phyloP scores from a whole-genome alignment of 257 asterid genomes.

The Lithospermum erythrorhizon region DNA sequence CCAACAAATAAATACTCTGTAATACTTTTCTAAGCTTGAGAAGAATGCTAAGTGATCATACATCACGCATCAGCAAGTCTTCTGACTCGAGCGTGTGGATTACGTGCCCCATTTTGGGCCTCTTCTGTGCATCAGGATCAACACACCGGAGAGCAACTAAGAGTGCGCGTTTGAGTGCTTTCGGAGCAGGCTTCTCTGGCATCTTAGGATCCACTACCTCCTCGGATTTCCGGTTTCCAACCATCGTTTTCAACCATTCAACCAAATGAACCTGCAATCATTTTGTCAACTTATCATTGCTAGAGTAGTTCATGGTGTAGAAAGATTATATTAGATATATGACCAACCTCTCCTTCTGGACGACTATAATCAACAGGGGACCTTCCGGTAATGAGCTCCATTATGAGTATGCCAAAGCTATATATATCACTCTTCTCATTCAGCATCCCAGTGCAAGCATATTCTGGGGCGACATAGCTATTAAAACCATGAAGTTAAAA shows the following conservation, averaged over 20 bases:
- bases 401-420: constrained; percentile 59
- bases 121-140: constrained; percentile 89
- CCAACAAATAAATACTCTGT: not conserved
- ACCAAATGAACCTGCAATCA: constrained; percentile 65
- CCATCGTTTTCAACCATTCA: constrained; percentile 89
- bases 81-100: constrained; percentile 91
- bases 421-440: constrained; percentile 19
- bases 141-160: constrained; percentile 92
- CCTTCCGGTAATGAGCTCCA: constrained; percentile 89
- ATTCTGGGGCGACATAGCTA: constrained; percentile 92
- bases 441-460: constrained; percentile 14
- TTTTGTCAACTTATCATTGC: constrained; percentile 4
- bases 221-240: constrained; percentile 78
- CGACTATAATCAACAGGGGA: constrained; percentile 80
- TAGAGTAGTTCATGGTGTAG: not conserved
- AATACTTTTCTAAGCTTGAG: not conserved
- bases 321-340: not conserved
- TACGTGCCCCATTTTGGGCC: constrained; percentile 91
- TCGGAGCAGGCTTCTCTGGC: constrained; percentile 69
- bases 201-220: constrained; percentile 86
- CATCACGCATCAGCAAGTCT: constrained; percentile 64
- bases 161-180: constrained; percentile 70
- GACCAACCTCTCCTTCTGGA: constrained; percentile 71
- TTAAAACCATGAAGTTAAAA: constrained; percentile 4
- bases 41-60: constrained; percentile 16